Conservation (phyloP, 108 stramenopile genomes). For the Skeletonema costatum region DNA sequence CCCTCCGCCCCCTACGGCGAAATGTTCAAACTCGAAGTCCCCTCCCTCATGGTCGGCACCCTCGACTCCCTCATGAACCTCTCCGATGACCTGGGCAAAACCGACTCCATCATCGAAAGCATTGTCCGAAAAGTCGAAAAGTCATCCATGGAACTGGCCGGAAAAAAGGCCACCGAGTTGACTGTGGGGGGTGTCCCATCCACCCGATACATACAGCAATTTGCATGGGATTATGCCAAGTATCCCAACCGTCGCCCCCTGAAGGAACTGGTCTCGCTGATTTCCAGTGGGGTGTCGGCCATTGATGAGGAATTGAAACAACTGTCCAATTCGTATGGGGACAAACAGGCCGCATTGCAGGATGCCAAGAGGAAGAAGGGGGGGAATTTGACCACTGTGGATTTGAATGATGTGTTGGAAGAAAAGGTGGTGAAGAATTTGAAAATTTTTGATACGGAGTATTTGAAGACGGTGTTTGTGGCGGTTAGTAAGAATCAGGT, state of each 20-base stretch:
- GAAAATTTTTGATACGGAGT: conserved; percentile 84
- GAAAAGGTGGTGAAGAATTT: conserved; percentile 73
- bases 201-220: conserved; percentile 86
- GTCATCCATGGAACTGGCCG: conserved; percentile 74
- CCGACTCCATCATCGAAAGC: conserved; percentile 78
- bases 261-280: conserved; percentile 83
- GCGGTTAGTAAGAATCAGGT: conserved; percentile 73
- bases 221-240: conserved; percentile 95
- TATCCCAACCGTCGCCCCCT: conserved; percentile 90
- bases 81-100: conserved; percentile 87
- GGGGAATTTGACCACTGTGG: conserved; percentile 79
- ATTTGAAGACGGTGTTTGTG: conserved; percentile 90
- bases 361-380: conserved; percentile 80
- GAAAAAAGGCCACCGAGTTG: conserved; percentile 62
- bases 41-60: conserved; percentile 91
- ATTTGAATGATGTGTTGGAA: conserved; percentile 87
- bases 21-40: conserved; percentile 95
- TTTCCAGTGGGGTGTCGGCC: conserved; percentile 76
- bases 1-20: conserved; percentile 85
- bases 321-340: conserved; percentile 78
- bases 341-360: conserved; percentile 73
- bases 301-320: conserved; percentile 94
- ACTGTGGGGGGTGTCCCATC: conserved; percentile 87
- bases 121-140: conserved; percentile 92
- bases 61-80: conserved; percentile 90